Percentiles rank a stretch among this genome's conserved stretches.
Evolutionary conservation across 371 early-diverging fungal genomes (phyloP).

Genomic region (Sporodiniella umbellata): DNA sequence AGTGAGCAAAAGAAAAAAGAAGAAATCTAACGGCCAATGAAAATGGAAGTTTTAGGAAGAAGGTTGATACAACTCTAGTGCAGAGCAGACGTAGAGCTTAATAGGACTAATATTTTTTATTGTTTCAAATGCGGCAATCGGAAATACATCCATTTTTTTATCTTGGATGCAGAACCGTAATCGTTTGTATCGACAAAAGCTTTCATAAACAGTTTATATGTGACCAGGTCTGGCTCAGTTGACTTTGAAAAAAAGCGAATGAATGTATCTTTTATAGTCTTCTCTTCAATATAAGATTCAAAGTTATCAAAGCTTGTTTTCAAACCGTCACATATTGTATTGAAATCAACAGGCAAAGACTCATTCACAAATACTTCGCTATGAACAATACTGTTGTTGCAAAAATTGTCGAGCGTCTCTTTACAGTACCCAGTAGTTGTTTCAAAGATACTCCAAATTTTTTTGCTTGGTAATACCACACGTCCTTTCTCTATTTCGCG

Average conservation of each 20-base stretch:
- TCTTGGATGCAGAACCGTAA: conserved; percentile 20
- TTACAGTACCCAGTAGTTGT: conserved; percentile 21
- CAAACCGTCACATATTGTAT: not conserved
- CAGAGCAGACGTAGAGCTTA: no score
- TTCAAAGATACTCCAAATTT: conserved; percentile 38
- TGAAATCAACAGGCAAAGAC: not conserved
- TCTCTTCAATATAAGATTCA: not conserved
- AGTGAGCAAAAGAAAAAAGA: not conserved
- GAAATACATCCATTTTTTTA: conserved; percentile 13
- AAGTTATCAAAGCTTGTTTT: not conserved
- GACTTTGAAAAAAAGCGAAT: conserved; percentile 11
- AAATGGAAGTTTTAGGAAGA: not conserved
- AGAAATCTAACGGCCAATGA: not conserved
- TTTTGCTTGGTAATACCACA: conserved; percentile 5
- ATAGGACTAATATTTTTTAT: no score
- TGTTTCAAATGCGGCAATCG: not conserved
- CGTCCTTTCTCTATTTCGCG: conserved; percentile 3
- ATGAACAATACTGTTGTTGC: not conserved
- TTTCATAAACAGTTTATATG: conserved; percentile 37
- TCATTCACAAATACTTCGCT: not conserved
- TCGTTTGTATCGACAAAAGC: conserved; percentile 31
- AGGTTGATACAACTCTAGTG: no score
- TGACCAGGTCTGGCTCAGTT: conserved; percentile 22
- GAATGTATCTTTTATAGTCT: conserved; percentile 4
- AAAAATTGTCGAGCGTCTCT: conserved; percentile 1